These are phyloP conservation scores for Omphalotus guepiniiformis DNA, from an alignment of 768 basidiomycete species.

Conservation along the genomic window DNA sequence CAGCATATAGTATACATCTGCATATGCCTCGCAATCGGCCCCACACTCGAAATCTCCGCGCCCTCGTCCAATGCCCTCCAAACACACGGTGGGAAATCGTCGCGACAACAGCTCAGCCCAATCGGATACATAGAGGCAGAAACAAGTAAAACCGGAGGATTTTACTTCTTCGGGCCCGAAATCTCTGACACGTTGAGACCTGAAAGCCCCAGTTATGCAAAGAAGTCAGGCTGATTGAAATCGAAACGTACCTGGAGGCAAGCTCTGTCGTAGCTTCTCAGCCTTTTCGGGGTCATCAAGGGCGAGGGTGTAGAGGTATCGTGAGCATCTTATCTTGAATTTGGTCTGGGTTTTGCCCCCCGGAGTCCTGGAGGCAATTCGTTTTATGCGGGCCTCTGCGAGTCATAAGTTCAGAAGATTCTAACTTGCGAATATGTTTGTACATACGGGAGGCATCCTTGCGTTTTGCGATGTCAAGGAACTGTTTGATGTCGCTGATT, in stretches of 20 bases:
- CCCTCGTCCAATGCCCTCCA: neutral
- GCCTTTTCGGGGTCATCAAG: slow-evolving; percentile 98
- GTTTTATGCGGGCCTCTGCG: slow-evolving; percentile 97
- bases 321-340: slow-evolving; percentile 97
- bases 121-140: neutral
- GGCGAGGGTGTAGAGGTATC: slow-evolving; percentile 96
- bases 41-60: neutral
- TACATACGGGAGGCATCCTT: slow-evolving; percentile 92
- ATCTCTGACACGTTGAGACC: slow-evolving; percentile 73
- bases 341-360: slow-evolving; percentile 83
- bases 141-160: slow-evolving; percentile 7
- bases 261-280: slow-evolving; percentile 91
- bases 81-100: neutral
- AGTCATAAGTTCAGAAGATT: slow-evolving; percentile 5
- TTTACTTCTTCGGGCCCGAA: slow-evolving; percentile 71
- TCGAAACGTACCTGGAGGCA: slow-evolving; percentile 80
- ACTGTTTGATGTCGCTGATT: slow-evolving; percentile 97
- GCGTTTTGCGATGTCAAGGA: slow-evolving; percentile 94
- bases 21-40: neutral
- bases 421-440: neutral
- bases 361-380: slow-evolving; percentile 65
- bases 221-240: neutral
- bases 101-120: neutral
- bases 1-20: slow-evolving; percentile 7
- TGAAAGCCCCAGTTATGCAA: slow-evolving; percentile 29